These are phyloP conservation scores for Cinchona pubescens DNA, from an alignment of 257 asterid genomes.

Conservation along the genomic window DNA sequence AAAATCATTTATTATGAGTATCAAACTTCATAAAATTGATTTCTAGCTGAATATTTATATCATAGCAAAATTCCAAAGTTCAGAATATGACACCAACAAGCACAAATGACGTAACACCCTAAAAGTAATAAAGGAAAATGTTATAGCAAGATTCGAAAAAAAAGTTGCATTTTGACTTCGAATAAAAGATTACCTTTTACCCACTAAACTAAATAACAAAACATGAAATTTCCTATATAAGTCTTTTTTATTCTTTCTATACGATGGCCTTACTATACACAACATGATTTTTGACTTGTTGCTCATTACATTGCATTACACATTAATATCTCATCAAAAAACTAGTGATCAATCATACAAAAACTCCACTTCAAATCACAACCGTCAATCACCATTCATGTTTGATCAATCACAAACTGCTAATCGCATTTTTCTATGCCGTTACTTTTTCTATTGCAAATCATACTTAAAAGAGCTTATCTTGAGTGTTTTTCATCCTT, in stretches of 20 bases:
- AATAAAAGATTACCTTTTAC: not conserved
- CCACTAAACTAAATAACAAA: not conserved
- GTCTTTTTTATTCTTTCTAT: not conserved
- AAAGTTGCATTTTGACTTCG: not conserved
- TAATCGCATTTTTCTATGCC: no score
- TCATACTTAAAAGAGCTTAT: no score
- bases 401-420: conserved; percentile 1
- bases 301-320: not conserved
- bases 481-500: no score
- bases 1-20: not conserved
- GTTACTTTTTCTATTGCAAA: no score
- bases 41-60: not conserved
- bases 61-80: not conserved
- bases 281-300: not conserved
- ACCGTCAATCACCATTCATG: not conserved
- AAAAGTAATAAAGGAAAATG: not conserved
- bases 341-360: not conserved
- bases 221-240: not conserved
- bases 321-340: not conserved
- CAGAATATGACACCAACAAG: not conserved
- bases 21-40: not conserved
- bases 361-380: not conserved
- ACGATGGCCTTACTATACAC: not conserved
- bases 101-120: not conserved
- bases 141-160: not conserved